Evolutionary conservation across 805 yeast genomes (phyloP), one percentile per base, ranked within the genome.

Genomic region (Schwanniomyces occidentalis): DNA sequence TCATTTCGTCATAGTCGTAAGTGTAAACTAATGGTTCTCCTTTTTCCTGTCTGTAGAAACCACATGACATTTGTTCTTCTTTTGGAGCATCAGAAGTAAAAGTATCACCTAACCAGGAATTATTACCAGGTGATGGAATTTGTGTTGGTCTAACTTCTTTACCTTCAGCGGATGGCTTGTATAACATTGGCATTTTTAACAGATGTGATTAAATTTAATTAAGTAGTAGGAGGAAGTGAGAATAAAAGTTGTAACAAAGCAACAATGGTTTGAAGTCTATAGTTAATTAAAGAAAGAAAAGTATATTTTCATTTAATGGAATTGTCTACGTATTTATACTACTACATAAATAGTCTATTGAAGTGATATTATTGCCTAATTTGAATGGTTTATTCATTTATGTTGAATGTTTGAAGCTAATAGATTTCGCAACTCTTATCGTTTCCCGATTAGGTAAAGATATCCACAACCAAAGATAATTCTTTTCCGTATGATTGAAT

Each of bases 1-100:
- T 82, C 77, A 79, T 75, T 63, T 80, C 88, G 52, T 82, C 85
- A 61, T 80, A 56, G 42, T 46, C 65, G 64, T 82, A 82, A 37
- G 65, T 58, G 72, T 82, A 82, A n/a, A 75, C 85, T 54, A 82
- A 71, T 31, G 82, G 76, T 56, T 76, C 80, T 40, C 88, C 88
- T 37, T 66, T 64, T 58, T 78, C 82, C 62, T 82, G 87, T 51
- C 68, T 73, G 73, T 76, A 82, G 66, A 82, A 81, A 34, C 89
- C 89, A 54, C 80, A 69, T 12, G 80, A 61, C 45, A 82, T 76
- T 56, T 76, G 77, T 54, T 79, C 60, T 32, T 76, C 86, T 32
- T 66, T 57, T 48, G 77, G 79, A 35, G 80, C 81, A 17, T 76
- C 79, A 14, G 83, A 75, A 26, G 80, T 71, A 62, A 76, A 76